Evolutionary conservation across 805 yeast species (phyloP).

Genomic region (Sugiyamaella boreocaroliniensis): DNA sequence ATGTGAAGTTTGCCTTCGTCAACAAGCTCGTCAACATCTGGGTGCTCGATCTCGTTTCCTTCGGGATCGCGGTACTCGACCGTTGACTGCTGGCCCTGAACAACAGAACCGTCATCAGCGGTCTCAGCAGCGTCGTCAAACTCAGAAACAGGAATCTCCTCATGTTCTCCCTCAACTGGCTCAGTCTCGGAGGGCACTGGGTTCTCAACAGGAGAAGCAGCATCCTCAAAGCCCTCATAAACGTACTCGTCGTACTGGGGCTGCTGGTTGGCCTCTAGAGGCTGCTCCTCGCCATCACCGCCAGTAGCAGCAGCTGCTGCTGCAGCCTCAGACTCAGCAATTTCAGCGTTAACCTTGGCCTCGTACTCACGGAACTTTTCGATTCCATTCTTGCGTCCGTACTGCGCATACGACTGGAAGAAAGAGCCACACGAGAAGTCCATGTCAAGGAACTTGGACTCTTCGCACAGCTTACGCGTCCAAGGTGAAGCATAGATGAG

Average conservation of each 20-base stretch:
- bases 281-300: not conserved
- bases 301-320: not conserved
- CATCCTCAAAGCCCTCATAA: constrained; percentile 6
- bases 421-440: constrained; percentile 77
- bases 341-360: not conserved
- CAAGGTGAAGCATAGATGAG: constrained; percentile 73
- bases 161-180: constrained; percentile 1
- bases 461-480: constrained; percentile 62
- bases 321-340: constrained; percentile 1
- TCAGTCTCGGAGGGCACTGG: constrained; percentile 11
- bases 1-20: constrained; percentile 16
- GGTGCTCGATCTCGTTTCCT: constrained; percentile 32
- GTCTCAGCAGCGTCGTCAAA: constrained; percentile 4
- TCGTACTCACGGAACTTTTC: not conserved
- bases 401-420: constrained; percentile 27
- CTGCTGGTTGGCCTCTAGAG: not conserved
- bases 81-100: constrained; percentile 5
- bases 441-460: constrained; percentile 64
- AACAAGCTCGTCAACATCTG: constrained; percentile 12
- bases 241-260: constrained; percentile 6
- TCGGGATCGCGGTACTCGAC: constrained; percentile 33
- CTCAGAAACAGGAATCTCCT: constrained; percentile 5
- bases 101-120: constrained; percentile 3
- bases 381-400: constrained; percentile 9
- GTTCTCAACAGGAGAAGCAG: constrained; percentile 8